These are phyloP conservation scores for Daldinia decipiens DNA, from an alignment of 495 filamentous ascomycete genomes.

Conservation along the genomic window DNA sequence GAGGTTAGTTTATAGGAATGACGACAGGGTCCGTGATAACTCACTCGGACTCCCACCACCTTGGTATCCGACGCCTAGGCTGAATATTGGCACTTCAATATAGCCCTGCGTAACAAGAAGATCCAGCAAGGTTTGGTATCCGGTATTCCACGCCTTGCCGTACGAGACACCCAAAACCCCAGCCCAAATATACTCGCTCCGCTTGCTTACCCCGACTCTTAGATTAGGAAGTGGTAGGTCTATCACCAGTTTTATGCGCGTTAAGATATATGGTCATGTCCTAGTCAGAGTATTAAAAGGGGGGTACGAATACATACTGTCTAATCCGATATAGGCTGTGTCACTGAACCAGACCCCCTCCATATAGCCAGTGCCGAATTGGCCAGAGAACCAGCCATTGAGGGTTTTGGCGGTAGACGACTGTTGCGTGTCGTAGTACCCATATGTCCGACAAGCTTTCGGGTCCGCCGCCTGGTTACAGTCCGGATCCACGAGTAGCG, in stretches of 20 bases:
- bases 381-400: slow-evolving; percentile 50
- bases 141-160: slow-evolving; percentile 52
- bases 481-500: slow-evolving; percentile 57
- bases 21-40: neutral
- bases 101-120: slow-evolving; percentile 67
- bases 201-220: slow-evolving; percentile 52
- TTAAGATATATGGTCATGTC: slow-evolving; percentile 14
- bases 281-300: neutral
- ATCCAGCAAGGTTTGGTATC: slow-evolving; percentile 74
- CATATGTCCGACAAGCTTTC: slow-evolving; percentile 51
- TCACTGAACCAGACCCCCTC: slow-evolving; percentile 55
- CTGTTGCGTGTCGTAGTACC: slow-evolving; percentile 52
- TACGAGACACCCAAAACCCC: slow-evolving; percentile 57
- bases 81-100: slow-evolving; percentile 78
- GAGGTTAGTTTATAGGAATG: slow-evolving; percentile 33
- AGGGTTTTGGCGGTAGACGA: slow-evolving; percentile 51
- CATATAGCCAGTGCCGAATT: slow-evolving; percentile 56
- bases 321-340: slow-evolving; percentile 50
- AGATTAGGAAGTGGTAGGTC: slow-evolving; percentile 41
- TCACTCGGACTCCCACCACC: slow-evolving; percentile 53
- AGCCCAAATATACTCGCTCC: slow-evolving; percentile 56
- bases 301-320: slow-evolving; percentile 45
- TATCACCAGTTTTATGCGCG: slow-evolving; percentile 13
- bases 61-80: slow-evolving; percentile 67
- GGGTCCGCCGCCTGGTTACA: slow-evolving; percentile 53